Evolutionary conservation across 768 basidiomycete species (phyloP).

Genomic region (Amanita polypyramis): DNA sequence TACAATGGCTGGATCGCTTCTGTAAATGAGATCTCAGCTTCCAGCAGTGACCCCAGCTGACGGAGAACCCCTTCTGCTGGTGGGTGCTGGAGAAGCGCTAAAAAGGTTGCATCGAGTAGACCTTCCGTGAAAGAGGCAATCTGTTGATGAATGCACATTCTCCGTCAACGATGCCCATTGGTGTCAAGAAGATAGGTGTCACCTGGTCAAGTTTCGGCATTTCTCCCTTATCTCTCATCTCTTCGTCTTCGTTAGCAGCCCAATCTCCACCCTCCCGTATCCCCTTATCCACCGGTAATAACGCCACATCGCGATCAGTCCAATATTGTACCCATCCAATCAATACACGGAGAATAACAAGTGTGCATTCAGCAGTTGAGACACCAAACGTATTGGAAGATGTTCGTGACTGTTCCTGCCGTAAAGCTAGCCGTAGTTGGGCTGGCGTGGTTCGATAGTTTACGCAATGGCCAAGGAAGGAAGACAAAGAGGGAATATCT

Average conservation of each 20-base stretch:
- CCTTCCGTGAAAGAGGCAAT: slow-evolving; percentile 50
- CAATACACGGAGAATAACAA: not conserved
- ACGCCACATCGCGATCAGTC: slow-evolving; percentile 22
- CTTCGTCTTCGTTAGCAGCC: slow-evolving; percentile 14
- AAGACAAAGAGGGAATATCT: slow-evolving; percentile 20
- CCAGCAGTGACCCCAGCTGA: slow-evolving; percentile 37
- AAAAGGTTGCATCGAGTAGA: slow-evolving; percentile 63
- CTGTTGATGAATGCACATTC: slow-evolving; percentile 20
- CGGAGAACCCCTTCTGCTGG: slow-evolving; percentile 47
- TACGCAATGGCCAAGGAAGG: slow-evolving; percentile 26
- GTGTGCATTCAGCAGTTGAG: not conserved
- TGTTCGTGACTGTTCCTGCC: slow-evolving; percentile 12
- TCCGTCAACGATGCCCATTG: not conserved
- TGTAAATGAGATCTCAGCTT: slow-evolving; percentile 41
- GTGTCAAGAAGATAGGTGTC: slow-evolving; percentile 3
- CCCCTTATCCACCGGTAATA: slow-evolving; percentile 26
- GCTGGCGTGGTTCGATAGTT: slow-evolving; percentile 28
- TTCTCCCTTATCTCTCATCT: slow-evolving; percentile 15
- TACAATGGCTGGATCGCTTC: slow-evolving; percentile 45
- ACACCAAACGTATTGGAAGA: not conserved
- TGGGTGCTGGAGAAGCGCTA: slow-evolving; percentile 53
- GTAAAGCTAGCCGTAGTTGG: slow-evolving; percentile 39
- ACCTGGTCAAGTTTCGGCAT: slow-evolving; percentile 35
- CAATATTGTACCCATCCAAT: slow-evolving; percentile 32
- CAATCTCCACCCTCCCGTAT: slow-evolving; percentile 33